phyloP scores from a whole-genome alignment of 495 filamentous ascomycete genomes.

The Podospora comata region DNA sequence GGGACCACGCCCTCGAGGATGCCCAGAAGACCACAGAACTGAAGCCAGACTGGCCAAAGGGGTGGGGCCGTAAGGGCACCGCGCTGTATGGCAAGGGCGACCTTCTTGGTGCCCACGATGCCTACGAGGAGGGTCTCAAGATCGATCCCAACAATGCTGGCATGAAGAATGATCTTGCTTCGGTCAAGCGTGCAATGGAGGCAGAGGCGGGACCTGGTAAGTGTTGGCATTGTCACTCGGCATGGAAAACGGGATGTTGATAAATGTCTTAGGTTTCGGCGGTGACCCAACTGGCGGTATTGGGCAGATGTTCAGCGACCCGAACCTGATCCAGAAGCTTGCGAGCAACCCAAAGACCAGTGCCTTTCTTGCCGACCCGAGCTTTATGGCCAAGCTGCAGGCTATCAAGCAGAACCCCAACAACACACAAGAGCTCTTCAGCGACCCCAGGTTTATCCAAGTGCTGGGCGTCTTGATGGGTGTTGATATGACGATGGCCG shows the following conservation, averaged over 20 bases:
- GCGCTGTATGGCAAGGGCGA: conserved; percentile 85
- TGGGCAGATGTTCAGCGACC: conserved; percentile 90
- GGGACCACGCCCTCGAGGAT: conserved; percentile 78
- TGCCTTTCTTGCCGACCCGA: conserved; percentile 71
- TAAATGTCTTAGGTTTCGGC: conserved; percentile 37
- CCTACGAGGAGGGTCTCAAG: conserved; percentile 89
- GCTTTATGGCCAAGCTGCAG: conserved; percentile 89
- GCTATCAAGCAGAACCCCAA: conserved; percentile 75
- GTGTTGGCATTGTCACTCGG: neutral
- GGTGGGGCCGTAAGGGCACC: conserved; percentile 87
- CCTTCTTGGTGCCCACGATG: conserved; percentile 76
- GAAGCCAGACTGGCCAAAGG: conserved; percentile 98
- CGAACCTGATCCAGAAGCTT: conserved; percentile 82
- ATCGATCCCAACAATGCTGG: conserved; percentile 88
- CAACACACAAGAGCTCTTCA: conserved; percentile 71
- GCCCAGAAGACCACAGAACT: conserved; percentile 88
- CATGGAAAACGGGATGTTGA: neutral
- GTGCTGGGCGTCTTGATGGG: conserved; percentile 92
- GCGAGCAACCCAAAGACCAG: conserved; percentile 92
- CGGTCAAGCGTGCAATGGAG: conserved; percentile 85
- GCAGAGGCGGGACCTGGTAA: conserved; percentile 67
- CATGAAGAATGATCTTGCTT: conserved; percentile 79
- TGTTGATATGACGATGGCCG: conserved; percentile 85
- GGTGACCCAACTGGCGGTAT: conserved; percentile 66
- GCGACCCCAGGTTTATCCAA: conserved; percentile 88